These are phyloP conservation scores for Amniculicola lignicola DNA, from an alignment of 495 filamentous ascomycete genomes.

Conservation along the genomic window DNA sequence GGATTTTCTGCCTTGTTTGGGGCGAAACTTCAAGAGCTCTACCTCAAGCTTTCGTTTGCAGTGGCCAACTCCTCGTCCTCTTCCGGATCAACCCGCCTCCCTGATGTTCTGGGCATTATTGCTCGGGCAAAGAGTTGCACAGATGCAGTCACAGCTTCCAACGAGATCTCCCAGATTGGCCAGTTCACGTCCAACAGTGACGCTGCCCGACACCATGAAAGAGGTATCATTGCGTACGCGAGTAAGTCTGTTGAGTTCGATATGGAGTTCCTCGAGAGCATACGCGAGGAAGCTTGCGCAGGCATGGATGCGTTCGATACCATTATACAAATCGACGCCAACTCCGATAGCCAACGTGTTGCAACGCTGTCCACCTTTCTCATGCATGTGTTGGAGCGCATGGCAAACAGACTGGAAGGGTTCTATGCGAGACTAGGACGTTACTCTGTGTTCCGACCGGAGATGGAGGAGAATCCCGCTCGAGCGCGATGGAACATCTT, in stretches of 20 bases:
- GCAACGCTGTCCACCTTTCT: constrained; percentile 46
- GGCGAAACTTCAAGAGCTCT: constrained; percentile 47
- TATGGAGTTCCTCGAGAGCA: constrained; percentile 49
- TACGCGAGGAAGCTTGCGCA: constrained; percentile 50
- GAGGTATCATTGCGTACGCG: constrained; percentile 49
- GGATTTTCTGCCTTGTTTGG: constrained; percentile 50
- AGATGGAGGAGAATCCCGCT: constrained; percentile 49
- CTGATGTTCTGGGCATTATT: constrained; percentile 50
- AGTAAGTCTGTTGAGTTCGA: constrained; percentile 47
- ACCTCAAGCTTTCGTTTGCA: constrained; percentile 50
- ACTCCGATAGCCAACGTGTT: constrained; percentile 21
- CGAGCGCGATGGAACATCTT: constrained; percentile 48
- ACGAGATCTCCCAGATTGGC: constrained; percentile 49
- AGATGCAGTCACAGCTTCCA: constrained; percentile 45
- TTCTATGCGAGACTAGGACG: constrained; percentile 49
- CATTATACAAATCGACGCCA: constrained; percentile 34
- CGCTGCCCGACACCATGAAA: constrained; percentile 46
- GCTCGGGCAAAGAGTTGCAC: constrained; percentile 47
- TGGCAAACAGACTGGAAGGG: constrained; percentile 47
- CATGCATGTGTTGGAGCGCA: constrained; percentile 49
- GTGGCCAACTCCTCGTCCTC: constrained; percentile 40
- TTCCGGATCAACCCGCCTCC: constrained; percentile 36
- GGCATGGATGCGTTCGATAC: constrained; percentile 53
- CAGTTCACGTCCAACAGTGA: constrained; percentile 45
- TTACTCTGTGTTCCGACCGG: constrained; percentile 46